Conservation (phyloP, 108 stramenopile species). For the Hondaea fermentalgiana region DNA sequence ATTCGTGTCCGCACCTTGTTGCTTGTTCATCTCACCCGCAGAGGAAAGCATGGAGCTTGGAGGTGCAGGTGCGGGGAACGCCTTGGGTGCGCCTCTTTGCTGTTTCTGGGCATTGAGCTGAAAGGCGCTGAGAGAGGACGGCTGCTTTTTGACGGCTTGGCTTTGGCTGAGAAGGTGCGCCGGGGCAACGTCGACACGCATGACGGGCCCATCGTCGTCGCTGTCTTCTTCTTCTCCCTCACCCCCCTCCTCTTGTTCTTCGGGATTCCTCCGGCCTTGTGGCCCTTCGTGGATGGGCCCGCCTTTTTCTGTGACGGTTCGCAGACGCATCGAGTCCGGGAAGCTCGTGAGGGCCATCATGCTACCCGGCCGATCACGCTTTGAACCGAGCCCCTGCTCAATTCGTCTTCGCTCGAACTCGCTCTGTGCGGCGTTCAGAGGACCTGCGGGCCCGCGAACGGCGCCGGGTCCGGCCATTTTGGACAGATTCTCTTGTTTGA, state of each 20-base stretch:
- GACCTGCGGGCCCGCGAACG: too few relatives aligned
- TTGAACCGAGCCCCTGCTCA: conserved; percentile 5
- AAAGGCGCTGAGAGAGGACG: background rate
- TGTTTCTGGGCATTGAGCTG: background rate
- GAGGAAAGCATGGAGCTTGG: too few relatives aligned
- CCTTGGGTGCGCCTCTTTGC: background rate
- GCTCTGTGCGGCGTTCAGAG: background rate
- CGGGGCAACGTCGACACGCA: background rate
- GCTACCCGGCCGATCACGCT: background rate
- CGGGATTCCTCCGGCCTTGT: background rate
- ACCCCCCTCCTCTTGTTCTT: background rate
- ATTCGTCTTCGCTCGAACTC: background rate
- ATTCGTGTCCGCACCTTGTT: too few relatives aligned
- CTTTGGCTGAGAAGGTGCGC: background rate
- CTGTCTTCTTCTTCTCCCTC: background rate
- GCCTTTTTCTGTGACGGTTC: background rate
- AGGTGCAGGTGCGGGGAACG: too few relatives aligned
- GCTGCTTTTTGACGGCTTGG: background rate
- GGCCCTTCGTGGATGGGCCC: too few relatives aligned
- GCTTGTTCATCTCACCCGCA: too few relatives aligned
- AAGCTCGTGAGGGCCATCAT: background rate
- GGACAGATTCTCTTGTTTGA: background rate
- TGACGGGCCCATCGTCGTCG: background rate
- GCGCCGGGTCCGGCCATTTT: too few relatives aligned
- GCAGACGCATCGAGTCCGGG: background rate